phyloP scores from a whole-genome alignment of 2,329 filamentous ascomycete species.

The Fusarium floridanum region DNA sequence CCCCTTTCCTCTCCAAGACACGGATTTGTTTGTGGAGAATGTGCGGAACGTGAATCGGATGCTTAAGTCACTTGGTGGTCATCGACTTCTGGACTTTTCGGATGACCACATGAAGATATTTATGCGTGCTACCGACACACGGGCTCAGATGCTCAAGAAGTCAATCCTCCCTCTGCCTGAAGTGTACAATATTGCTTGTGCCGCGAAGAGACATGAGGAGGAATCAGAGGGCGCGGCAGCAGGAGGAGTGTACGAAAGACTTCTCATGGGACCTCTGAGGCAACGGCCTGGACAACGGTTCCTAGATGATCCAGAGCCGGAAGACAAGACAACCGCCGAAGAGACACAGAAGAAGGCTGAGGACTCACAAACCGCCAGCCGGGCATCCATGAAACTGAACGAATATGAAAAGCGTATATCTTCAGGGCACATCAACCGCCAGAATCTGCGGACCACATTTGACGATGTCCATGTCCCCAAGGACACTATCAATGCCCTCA shows the following conservation, averaged over 20 bases:
- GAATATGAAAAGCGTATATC: conserved; percentile 87
- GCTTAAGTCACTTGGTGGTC: conserved; percentile 54
- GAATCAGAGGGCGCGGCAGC: conserved; percentile 38
- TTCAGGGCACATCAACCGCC: conserved; percentile 83
- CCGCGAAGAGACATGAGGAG: conserved; percentile 46
- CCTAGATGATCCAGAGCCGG: conserved; percentile 48
- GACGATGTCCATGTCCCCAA: conserved; percentile 84
- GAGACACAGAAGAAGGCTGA: conserved; percentile 48
- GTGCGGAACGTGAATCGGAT: conserved; percentile 62
- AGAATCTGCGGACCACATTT: conserved; percentile 89
- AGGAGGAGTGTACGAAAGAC: conserved; percentile 48
- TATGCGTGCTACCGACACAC: conserved; percentile 44
- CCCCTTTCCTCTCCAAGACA: conserved; percentile 48
- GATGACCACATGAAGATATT: conserved; percentile 43
- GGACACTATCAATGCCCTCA: conserved; percentile 88
- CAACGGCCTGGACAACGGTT: conserved; percentile 49
- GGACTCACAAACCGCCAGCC: conserved; percentile 46
- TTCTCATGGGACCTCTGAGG: conserved; percentile 50
- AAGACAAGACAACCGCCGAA: conserved; percentile 36
- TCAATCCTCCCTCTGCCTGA: conserved; percentile 56
- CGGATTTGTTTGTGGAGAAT: conserved; percentile 61
- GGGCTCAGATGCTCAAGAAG: conserved; percentile 49
- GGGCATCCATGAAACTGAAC: conserved; percentile 65
- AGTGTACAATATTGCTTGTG: conserved; percentile 55
- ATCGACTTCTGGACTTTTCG: conserved; percentile 41